Percentiles rank a stretch among this genome's conserved stretches.
These are phyloP conservation scores for Colletotrichum filicis DNA, from an alignment of 2,329 filamentous ascomycete genomes.

Conservation along the genomic window DNA sequence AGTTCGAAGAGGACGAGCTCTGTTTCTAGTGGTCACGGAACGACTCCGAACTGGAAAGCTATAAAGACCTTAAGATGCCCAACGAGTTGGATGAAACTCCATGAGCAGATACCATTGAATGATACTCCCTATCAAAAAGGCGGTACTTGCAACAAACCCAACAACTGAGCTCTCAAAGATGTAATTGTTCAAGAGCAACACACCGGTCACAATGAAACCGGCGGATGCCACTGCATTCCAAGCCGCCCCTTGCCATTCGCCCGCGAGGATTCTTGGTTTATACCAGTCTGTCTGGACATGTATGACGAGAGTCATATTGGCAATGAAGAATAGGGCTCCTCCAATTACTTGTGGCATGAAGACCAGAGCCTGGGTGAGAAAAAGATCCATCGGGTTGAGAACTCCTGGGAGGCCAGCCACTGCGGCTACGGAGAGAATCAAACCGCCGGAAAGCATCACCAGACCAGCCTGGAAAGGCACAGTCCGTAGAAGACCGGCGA, in stretches of 20 bases:
- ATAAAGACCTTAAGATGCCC: not conserved
- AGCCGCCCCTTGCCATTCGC: not conserved
- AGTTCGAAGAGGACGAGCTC: too few relatives aligned
- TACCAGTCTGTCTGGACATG: not conserved
- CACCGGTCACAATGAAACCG: not conserved
- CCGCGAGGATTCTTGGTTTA: not conserved
- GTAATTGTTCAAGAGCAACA: not conserved
- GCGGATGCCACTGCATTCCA: not conserved
- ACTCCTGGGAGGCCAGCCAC: not conserved
- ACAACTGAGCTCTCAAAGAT: not conserved
- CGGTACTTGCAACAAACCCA: not conserved
- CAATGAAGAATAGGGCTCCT: constrained; percentile 2
- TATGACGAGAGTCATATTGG: not conserved
- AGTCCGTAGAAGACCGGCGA: not conserved
- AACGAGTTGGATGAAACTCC: not conserved
- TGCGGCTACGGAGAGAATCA: not conserved
- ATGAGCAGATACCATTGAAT: constrained; percentile 14
- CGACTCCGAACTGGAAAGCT: too few relatives aligned
- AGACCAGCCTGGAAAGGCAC: not conserved
- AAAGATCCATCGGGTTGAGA: not conserved
- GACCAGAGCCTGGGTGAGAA: not conserved
- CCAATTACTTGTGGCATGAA: constrained; percentile 12
- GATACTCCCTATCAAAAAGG: not conserved
- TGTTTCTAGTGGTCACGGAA: too few relatives aligned
- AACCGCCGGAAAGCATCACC: not conserved